Conservation (phyloP, 495 filamentous ascomycete species). For the Penicillium desertorum region DNA sequence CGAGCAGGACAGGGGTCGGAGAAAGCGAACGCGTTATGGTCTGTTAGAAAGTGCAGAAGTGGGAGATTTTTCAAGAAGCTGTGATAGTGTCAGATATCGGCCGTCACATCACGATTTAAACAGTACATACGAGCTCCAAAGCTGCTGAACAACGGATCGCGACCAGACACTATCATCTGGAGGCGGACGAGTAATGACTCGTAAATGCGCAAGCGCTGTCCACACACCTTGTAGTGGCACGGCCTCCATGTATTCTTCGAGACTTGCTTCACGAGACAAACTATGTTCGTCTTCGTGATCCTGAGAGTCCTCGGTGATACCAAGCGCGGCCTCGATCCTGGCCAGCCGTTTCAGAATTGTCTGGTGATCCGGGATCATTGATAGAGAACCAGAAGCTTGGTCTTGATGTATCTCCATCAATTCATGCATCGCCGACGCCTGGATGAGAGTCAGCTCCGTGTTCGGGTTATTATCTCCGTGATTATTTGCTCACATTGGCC, state of each 20-base stretch:
- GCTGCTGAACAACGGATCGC: constrained; percentile 28
- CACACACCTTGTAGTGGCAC: constrained; percentile 29
- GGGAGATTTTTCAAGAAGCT: constrained; percentile 42
- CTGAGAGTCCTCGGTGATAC: constrained; percentile 21
- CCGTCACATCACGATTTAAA: background rate
- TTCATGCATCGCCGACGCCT: constrained; percentile 38
- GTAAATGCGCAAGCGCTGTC: constrained; percentile 32
- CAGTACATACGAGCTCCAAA: constrained; percentile 39
- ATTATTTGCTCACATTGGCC: constrained; percentile 35
- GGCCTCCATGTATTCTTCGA: constrained; percentile 20
- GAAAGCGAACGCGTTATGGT: constrained; percentile 33
- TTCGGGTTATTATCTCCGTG: background rate
- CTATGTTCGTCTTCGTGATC: background rate
- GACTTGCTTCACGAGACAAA: constrained; percentile 3
- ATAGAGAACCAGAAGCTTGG: constrained; percentile 1
- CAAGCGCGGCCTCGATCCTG: constrained; percentile 38
- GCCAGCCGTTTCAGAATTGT: constrained; percentile 40
- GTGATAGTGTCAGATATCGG: constrained; percentile 1
- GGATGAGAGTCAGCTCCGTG: background rate
- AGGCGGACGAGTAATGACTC: constrained; percentile 27
- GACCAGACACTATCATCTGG: constrained; percentile 37
- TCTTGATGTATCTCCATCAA: constrained; percentile 16
- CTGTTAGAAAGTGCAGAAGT: constrained; percentile 41
- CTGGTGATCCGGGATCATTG: constrained; percentile 19
- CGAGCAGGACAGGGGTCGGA: constrained; percentile 39